Evolutionary conservation across 805 yeast species (phyloP).

Genomic region (Myxozyma monticola): DNA sequence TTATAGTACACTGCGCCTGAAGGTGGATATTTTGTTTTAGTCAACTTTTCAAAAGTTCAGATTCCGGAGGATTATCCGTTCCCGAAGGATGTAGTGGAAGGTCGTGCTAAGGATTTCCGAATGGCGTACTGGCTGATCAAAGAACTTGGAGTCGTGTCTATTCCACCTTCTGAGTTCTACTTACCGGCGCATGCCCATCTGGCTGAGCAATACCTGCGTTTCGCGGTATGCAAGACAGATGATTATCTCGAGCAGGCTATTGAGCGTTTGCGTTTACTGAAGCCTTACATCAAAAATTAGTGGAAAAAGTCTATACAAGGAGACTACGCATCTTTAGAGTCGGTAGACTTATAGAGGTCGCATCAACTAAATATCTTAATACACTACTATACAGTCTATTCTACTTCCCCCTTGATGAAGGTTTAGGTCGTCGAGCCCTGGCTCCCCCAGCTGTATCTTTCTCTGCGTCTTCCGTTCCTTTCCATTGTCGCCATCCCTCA

Average conservation of each 20-base stretch:
- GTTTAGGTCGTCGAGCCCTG: neutral
- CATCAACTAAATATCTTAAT: neutral
- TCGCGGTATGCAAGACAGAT: constrained; percentile 96
- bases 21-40: constrained; percentile 91
- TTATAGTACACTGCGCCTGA: constrained; percentile 72
- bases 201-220: constrained; percentile 83
- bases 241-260: constrained; percentile 78
- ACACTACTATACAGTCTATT: neutral
- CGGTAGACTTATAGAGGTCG: too few relatives aligned
- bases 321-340: too few relatives aligned
- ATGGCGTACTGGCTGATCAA: constrained; percentile 90
- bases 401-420: neutral
- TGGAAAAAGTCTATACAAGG: too few relatives aligned
- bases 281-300: constrained; percentile 52
- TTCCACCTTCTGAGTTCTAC: constrained; percentile 96
- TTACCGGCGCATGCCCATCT: constrained; percentile 66
- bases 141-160: constrained; percentile 91
- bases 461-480: constrained; percentile 26
- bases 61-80: constrained; percentile 70
- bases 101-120: constrained; percentile 79
- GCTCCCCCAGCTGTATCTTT: neutral
- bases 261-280: constrained; percentile 65
- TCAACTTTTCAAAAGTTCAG: constrained; percentile 78
- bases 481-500: constrained; percentile 74
- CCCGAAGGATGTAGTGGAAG: constrained; percentile 63